Evolutionary conservation across 768 basidiomycete genomes (phyloP).

Genomic region (Royoungia palumana): DNA sequence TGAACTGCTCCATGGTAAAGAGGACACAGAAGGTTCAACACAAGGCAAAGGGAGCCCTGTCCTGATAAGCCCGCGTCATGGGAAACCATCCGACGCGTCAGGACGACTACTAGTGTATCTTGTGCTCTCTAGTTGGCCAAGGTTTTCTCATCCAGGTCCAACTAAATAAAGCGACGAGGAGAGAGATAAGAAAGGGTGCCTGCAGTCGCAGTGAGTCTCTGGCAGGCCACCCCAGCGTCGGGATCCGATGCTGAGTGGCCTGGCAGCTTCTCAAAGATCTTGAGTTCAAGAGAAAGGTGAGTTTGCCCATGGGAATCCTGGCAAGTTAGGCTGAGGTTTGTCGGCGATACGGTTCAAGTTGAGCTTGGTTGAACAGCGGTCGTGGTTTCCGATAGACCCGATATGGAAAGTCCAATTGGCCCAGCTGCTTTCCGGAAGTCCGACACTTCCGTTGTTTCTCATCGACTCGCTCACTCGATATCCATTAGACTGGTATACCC

Average conservation of each 20-base stretch:
- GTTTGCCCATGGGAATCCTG: too few relatives aligned
- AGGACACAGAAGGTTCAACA: background rate
- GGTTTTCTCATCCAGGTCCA: background rate
- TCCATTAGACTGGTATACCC: conserved; percentile 14
- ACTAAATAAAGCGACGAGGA: conserved; percentile 3
- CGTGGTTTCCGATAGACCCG: conserved; percentile 7
- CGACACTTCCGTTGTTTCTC: background rate
- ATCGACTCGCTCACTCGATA: background rate
- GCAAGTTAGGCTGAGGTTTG: too few relatives aligned
- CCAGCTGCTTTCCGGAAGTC: background rate
- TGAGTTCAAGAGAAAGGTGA: too few relatives aligned
- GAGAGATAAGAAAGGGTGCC: background rate
- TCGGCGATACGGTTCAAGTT: too few relatives aligned
- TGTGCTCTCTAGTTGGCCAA: background rate
- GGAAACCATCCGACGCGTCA: background rate
- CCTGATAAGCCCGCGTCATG: background rate
- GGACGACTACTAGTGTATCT: background rate
- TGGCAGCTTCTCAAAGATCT: background rate
- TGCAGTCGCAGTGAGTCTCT: background rate
- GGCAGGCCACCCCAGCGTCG: background rate
- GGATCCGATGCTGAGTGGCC: background rate
- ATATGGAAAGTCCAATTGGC: conserved; percentile 24
- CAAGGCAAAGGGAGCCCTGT: too few relatives aligned
- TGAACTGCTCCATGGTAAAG: background rate
- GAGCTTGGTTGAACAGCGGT: too few relatives aligned